These are phyloP conservation scores for Coniferiporia weirii DNA, from an alignment of 1,284 basidiomycete genomes.

Conservation along the genomic window DNA sequence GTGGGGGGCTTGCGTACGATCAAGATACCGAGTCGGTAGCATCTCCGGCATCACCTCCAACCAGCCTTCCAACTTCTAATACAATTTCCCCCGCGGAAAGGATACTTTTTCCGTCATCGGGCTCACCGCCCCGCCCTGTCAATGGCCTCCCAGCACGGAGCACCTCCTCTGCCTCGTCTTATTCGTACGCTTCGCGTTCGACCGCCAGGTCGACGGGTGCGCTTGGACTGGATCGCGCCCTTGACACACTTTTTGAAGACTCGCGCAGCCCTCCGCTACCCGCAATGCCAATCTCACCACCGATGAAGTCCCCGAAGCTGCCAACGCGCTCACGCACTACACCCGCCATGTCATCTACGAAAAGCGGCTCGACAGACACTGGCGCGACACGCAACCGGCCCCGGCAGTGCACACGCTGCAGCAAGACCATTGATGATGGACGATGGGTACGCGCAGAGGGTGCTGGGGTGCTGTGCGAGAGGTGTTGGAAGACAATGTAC, in stretches of 20 bases:
- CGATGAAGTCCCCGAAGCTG: constrained; percentile 43
- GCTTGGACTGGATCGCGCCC: constrained; percentile 35
- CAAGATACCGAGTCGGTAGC: constrained; percentile 23
- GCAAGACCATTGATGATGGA: constrained; percentile 65
- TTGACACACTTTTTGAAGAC: constrained; percentile 48
- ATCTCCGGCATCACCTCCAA: constrained; percentile 17
- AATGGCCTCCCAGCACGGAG: constrained; percentile 26
- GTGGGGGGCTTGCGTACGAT: constrained; percentile 22
- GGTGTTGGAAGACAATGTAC: constrained; percentile 92
- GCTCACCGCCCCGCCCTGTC: constrained; percentile 21
- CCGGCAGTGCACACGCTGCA: constrained; percentile 59
- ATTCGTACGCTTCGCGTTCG: constrained; percentile 17
- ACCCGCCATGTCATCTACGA: constrained; percentile 33
- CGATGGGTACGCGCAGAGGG: constrained; percentile 67
- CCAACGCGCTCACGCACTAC: constrained; percentile 52
- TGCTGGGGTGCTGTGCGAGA: constrained; percentile 71
- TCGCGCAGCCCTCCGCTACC: constrained; percentile 24
- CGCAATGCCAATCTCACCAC: constrained; percentile 37
- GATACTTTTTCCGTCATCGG: constrained; percentile 10
- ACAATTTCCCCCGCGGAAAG: constrained; percentile 21
- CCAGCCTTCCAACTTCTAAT: constrained; percentile 10
- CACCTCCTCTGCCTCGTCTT: constrained; percentile 26
- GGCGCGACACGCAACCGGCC: constrained; percentile 1
- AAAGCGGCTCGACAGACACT: neutral
- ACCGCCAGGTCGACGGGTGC: constrained; percentile 26